Evolutionary conservation across 2,329 filamentous ascomycete genomes (phyloP), one percentile per base, ranked within the genome.

Genomic region (Cercospora zeina): DNA sequence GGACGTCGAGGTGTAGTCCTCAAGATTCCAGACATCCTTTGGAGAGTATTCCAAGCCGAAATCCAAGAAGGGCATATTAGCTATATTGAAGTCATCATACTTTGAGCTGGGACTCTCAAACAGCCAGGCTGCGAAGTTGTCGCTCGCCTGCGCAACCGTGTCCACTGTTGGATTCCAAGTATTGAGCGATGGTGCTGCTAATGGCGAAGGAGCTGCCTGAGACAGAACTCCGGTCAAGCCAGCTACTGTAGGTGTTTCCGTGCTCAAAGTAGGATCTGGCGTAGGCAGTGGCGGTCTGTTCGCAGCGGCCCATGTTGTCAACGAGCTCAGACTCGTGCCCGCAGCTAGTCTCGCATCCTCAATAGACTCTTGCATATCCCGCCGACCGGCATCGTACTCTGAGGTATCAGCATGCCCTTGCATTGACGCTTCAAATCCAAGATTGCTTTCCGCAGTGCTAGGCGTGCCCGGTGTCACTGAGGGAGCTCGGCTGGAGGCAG

Each of bases 301-400:
- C 8, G 30, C 53, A 31, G 51, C 45, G 19, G 31, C 24, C 59
- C 59, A 62, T n/a, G 54, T 49, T 31, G 54, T 39, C 54, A 58
- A 34, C n/a, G 54, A 33, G 34, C 36, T 45, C n/a, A 49, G 47
- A 50, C 72, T 60, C 21, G 58, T 45, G 89, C 93, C 77, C 96
- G 96, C 27, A 96, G 77, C 81, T 89, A 96, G 4, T 89, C 87
- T 67, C 93, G 88, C 71, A 95, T 62, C 39, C 7, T 58, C 37
- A 39, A 27, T 30, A 30, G 37, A 33, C 14, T 58, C 54, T 19
- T 49, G 36, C 14, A 13, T 49, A 16, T 58, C 39, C 7, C 33
- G 54, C 10, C 36, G 37, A 47, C n/a, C 34, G 16, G n/a, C 24
- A 24, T 10, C 19, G 19, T 39, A 36, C 34, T 31, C 39, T 21